Evolutionary conservation across 495 filamentous ascomycete species (phyloP).

Genomic region (Daldinia childiae): DNA sequence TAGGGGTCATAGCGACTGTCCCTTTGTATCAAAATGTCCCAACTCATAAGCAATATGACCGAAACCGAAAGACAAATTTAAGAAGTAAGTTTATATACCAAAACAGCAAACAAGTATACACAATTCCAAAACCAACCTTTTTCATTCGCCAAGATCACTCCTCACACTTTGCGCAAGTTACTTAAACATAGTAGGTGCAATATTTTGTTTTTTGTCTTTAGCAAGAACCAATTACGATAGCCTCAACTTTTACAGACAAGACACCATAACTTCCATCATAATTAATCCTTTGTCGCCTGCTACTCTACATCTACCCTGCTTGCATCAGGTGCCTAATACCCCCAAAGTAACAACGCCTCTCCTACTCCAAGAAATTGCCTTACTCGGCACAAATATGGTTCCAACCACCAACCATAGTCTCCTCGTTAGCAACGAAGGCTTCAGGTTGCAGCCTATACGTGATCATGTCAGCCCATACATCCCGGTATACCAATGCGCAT

Average conservation of each 20-base stretch:
- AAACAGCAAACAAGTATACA: background rate
- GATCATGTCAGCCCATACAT: constrained; percentile 11
- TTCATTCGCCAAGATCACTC: background rate
- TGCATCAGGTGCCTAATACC: too few relatives aligned
- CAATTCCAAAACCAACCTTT: background rate
- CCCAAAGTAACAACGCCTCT: background rate
- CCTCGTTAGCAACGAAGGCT: constrained; percentile 34
- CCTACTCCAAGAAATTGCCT: background rate
- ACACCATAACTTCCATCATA: background rate
- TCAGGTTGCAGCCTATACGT: constrained; percentile 32
- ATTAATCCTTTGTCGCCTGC: background rate
- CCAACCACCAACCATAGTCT: constrained; percentile 43
- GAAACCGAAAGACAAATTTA: background rate
- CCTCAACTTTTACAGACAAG: background rate
- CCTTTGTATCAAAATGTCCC: background rate
- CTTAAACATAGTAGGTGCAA: background rate
- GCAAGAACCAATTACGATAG: background rate
- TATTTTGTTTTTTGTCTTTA: background rate
- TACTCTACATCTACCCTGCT: background rate
- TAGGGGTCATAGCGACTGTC: background rate
- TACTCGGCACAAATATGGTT: constrained; percentile 36
- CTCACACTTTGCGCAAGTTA: background rate
- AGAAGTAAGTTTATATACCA: background rate
- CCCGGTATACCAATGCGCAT: background rate
- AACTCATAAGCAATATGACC: background rate